A percentile compares a stretch with the other conserved stretches of the same genome.
phyloP scores from a whole-genome alignment of 176 grass and related monocot species.

The Zea luxurians region DNA sequence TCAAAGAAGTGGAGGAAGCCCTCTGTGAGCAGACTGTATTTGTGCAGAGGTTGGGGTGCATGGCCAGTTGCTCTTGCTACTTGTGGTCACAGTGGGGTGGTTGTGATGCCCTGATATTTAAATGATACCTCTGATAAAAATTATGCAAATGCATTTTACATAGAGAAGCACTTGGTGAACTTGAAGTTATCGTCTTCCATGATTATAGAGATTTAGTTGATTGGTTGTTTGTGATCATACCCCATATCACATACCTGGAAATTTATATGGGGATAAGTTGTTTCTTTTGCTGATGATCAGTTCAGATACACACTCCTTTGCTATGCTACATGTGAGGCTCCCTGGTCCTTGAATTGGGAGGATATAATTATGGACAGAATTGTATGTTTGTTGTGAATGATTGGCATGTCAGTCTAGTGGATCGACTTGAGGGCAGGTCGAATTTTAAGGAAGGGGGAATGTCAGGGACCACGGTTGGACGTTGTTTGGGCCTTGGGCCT shows the following conservation, averaged over 20 bases:
- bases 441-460: too few relatives aligned
- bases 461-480: too few relatives aligned
- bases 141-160: slow-evolving; percentile 49
- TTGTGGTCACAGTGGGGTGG: slow-evolving; percentile 93
- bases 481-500: too few relatives aligned
- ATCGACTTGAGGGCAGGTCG: too few relatives aligned
- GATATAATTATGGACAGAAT: slow-evolving; percentile 81
- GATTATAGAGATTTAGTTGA: slow-evolving; percentile 83
- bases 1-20: slow-evolving; percentile 32
- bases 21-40: too few relatives aligned
- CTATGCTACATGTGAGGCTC: slow-evolving; percentile 93
- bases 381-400: slow-evolving; percentile 95
- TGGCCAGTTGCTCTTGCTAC: slow-evolving; percentile 81
- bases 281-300: slow-evolving; percentile 96
- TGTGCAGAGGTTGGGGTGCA: slow-evolving; percentile 94
- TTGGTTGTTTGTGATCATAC: slow-evolving; percentile 56
- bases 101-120: slow-evolving; percentile 85
- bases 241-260: slow-evolving; percentile 84
- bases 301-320: slow-evolving; percentile 88
- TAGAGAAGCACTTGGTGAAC: slow-evolving; percentile 61
- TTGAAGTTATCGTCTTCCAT: slow-evolving; percentile 84
- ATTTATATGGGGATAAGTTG: slow-evolving; percentile 81
- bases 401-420: slow-evolving; percentile 98
- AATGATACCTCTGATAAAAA: slow-evolving; percentile 65
- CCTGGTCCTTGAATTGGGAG: slow-evolving; percentile 89